Conservation (phyloP, 306 rosid species). For the Malus orientalis region DNA sequence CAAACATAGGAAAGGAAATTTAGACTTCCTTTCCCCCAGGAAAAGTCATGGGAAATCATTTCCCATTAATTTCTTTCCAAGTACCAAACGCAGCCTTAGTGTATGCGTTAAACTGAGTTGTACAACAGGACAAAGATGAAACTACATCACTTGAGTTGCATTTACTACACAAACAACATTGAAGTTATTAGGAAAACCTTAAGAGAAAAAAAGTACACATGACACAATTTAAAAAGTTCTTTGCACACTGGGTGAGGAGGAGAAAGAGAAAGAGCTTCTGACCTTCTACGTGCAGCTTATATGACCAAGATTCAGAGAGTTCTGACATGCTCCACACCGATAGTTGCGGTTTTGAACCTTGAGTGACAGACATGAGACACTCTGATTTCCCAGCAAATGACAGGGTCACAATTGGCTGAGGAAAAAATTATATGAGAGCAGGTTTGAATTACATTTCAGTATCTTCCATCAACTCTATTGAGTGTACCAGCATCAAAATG, state of each 20-base stretch:
- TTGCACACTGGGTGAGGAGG: too few relatives aligned
- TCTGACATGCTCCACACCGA: slow-evolving; percentile 67
- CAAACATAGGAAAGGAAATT: too few relatives aligned
- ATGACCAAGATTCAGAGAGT: slow-evolving; percentile 69
- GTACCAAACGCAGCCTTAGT: too few relatives aligned
- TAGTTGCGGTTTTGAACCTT: slow-evolving; percentile 65
- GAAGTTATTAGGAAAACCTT: neutral
- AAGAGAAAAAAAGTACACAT: neutral
- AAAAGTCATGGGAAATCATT: too few relatives aligned
- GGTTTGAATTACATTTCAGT: neutral
- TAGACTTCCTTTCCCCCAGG: too few relatives aligned
- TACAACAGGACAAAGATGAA: neutral
- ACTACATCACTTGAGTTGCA: neutral
- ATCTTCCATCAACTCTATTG: neutral
- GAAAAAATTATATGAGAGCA: neutral
- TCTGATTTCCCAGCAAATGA: slow-evolving; percentile 79
- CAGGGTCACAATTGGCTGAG: slow-evolving; percentile 62
- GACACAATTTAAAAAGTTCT: neutral
- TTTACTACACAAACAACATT: neutral
- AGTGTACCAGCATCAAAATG: neutral
- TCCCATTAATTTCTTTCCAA: too few relatives aligned
- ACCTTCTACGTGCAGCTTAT: slow-evolving; percentile 88
- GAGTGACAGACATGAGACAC: slow-evolving; percentile 55
- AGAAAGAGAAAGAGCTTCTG: neutral
- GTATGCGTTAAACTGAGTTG: neutral